These are phyloP conservation scores for Spongospora subterranea DNA, from an alignment of 208 protist species.

Conservation along the genomic window DNA sequence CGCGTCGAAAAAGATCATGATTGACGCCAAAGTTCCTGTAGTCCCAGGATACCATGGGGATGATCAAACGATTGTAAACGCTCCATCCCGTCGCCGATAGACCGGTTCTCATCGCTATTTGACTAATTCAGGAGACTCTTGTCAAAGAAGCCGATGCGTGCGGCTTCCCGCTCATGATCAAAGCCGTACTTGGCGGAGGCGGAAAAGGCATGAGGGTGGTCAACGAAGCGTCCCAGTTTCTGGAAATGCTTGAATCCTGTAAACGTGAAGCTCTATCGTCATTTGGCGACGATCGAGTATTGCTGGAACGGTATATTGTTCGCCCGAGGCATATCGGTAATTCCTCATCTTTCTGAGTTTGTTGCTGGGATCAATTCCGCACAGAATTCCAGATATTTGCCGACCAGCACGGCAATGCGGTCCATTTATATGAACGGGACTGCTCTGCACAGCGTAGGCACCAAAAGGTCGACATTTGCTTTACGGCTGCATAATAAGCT, in stretches of 20 bases:
- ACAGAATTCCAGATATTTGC: conserved; percentile 89
- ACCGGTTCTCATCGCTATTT: background rate
- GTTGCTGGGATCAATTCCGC: conserved; percentile 72
- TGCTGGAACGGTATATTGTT: conserved; percentile 86
- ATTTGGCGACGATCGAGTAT: conserved; percentile 79
- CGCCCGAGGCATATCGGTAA: conserved; percentile 10
- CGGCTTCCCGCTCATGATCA: conserved; percentile 94
- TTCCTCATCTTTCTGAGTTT: background rate
- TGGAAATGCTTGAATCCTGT: conserved; percentile 71
- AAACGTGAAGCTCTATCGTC: conserved; percentile 70
- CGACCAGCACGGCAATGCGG: conserved; percentile 80
- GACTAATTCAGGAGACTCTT: conserved; percentile 65
- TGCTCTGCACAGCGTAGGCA: conserved; percentile 84
- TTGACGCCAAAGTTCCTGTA: conserved; percentile 83
- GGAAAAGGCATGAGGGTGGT: conserved; percentile 85
- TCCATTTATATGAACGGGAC: conserved; percentile 81
- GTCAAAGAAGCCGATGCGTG: conserved; percentile 68
- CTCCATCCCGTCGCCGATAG: background rate
- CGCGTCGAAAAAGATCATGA: conserved; percentile 84
- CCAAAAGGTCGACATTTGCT: conserved; percentile 77
- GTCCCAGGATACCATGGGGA: conserved; percentile 87
- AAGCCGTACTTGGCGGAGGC: conserved; percentile 88
- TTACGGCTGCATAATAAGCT: background rate
- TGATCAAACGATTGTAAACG: conserved; percentile 75
- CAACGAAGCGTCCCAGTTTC: conserved; percentile 71